Base-by-base conservation (phyloP, 768 basidiomycete genomes). In the Arthromyces matolae region DNA sequence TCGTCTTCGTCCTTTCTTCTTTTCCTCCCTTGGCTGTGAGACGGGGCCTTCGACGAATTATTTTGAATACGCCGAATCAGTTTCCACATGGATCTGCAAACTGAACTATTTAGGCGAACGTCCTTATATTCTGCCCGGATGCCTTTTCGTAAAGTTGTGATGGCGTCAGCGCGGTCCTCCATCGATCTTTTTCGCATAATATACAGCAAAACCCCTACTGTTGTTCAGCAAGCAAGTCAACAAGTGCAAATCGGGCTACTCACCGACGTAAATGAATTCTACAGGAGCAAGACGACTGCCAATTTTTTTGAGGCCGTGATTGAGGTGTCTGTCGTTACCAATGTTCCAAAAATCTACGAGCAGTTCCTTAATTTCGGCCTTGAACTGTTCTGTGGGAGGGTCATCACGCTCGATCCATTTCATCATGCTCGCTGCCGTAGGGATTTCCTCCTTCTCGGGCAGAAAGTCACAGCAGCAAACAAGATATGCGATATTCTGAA, bases 241-340 rank as follows among this genome's bases (percentile, higher is more conserved):
- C 19, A n/a, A 2, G 7, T n/a, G n/a, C 2, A 22, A 32, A 8
- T 25, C 19, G 32, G 13, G n/a, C 2, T 25, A 8, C 74, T 51
- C 58, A 90, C 90, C 87, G 33, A 89, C 81, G 63, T 86, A 91
- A 25, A 90, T 79, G 60, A 92, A 87, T 58, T 89, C 85, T 7
- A 84, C 79, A 1, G 86, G 86, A 2, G 86, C 80, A 32, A 90
- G 74, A 22, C 80, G 75, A 50, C 79, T 76, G 47, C 69, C 67
- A n/a, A 86, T 74, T 20, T 71, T 66, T 14, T 52, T 66, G 54
- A 89, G 83, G 2, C 71, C 80, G 10, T 60, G 50, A n/a, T 73
- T 76, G 27, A 78, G 64, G 5, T 58, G 35, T 0, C 49, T 18
- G 24, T 71, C 64, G 8, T 51, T 57, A 3, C 83, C 83, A 36